Evolutionary conservation across 805 yeast species (phyloP), one percentile per base, ranked within the genome.

Genomic region (Candida incommunis): DNA sequence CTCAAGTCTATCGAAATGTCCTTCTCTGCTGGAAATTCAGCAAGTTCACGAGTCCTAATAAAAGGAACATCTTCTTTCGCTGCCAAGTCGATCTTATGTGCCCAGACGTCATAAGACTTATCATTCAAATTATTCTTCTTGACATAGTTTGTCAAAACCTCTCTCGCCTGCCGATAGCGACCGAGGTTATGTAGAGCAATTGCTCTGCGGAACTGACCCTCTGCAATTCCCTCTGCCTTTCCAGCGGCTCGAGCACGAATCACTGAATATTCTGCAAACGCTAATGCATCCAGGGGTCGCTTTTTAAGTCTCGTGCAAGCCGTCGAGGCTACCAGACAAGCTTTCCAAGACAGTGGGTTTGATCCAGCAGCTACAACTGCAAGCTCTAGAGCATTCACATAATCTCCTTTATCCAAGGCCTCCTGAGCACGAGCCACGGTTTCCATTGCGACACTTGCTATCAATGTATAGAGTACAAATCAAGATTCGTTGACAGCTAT

Each of bases 141-240:
- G 1, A 59, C 61, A 20, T 51, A 46, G 16, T 43, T 50, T n/a
- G n/a, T n/a, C 27, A 62, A 27, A 15, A 52, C 51, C 3, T 42
- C 5, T 16, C 44, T 34, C 4, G 66, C 65, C 48, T 61, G 54
- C 2, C 54, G 55, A 16, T 25, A 41, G 26, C 52, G 37, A 3
- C 48, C 48, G 9, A 60, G 47, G 7, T 54, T 46, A 40, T 46
- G 50, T 18, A 56, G 44, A 3, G 59, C 53, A 23, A 62, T 55
- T 3, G 59, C 64, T 22, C 66, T 48, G 4, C 67, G 55, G 37
- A 63, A 49, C 47, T 63, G 66, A 4, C 60, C 57, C 31, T 52
- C 55, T 1, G 50, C 56, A 7, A 56, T 45, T 2, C 41, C 46
- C 25, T 51, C 52, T 4, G 46, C 43, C 24, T 21, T 34, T 2